Conservation (phyloP, 2,329 filamentous ascomycete genomes). For the Teratosphaeria epicoccoides region DNA sequence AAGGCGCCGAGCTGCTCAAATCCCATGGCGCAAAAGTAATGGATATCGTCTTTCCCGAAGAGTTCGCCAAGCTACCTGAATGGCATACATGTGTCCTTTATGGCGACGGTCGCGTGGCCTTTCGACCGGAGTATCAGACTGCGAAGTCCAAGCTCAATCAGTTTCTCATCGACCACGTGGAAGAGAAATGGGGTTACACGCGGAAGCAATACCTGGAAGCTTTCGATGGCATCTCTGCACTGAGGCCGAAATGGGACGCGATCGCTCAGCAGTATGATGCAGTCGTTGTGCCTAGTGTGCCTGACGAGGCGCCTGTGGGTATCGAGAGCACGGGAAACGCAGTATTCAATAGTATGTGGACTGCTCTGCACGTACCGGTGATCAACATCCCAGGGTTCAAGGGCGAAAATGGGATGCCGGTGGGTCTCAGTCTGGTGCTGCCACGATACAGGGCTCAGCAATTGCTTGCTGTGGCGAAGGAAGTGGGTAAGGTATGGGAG, state of each 20-base stretch:
- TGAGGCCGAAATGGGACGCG: slow-evolving; percentile 46
- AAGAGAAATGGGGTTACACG: slow-evolving; percentile 36
- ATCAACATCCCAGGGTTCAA: slow-evolving; percentile 55
- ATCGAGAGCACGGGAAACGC: slow-evolving; percentile 45
- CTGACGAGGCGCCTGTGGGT: slow-evolving; percentile 50
- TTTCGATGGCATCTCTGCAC: slow-evolving; percentile 44
- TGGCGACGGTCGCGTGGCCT: slow-evolving; percentile 43
- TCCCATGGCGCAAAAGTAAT: slow-evolving; percentile 45
- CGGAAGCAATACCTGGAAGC: slow-evolving; percentile 42
- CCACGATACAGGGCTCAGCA: slow-evolving; percentile 37
- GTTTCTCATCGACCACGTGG: slow-evolving; percentile 41
- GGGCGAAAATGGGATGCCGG: slow-evolving; percentile 47
- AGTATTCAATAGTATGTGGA: slow-evolving; percentile 26
- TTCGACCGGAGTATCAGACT: slow-evolving; percentile 43
- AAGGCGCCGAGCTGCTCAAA: slow-evolving; percentile 25
- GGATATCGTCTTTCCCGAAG: slow-evolving; percentile 43
- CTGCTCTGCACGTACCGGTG: slow-evolving; percentile 47
- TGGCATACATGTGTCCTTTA: slow-evolving; percentile 44
- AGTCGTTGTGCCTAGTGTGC: slow-evolving; percentile 47
- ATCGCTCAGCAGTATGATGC: slow-evolving; percentile 44
- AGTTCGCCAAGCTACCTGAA: slow-evolving; percentile 39
- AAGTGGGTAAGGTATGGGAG: slow-evolving; percentile 33
- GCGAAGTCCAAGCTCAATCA: slow-evolving; percentile 39
- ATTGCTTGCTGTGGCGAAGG: slow-evolving; percentile 33
- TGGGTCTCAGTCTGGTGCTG: slow-evolving; percentile 46